Percentiles rank a stretch among this genome's conserved stretches.
These are phyloP conservation scores for Neurospora terricola DNA, from an alignment of 495 filamentous ascomycete species.

Conservation along the genomic window DNA sequence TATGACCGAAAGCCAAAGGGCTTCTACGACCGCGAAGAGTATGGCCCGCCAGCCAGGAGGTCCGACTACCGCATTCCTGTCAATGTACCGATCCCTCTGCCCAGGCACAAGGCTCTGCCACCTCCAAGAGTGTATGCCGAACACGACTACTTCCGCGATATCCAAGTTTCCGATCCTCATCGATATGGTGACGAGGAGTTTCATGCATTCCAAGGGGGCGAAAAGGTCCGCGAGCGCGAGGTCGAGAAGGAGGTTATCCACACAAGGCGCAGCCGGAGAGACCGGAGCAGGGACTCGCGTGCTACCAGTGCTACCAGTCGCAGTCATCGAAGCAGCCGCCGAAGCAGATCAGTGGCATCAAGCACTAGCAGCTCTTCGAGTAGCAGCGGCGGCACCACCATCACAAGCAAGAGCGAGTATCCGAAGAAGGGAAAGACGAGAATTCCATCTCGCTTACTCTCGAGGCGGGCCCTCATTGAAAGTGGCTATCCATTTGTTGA, in stretches of 20 bases:
- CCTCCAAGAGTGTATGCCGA: constrained; percentile 42
- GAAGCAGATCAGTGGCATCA: constrained; percentile 23
- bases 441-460: constrained; percentile 67
- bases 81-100: constrained; percentile 45
- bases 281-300: constrained; percentile 25
- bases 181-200: constrained; percentile 60
- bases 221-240: constrained; percentile 37
- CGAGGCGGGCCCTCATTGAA: constrained; percentile 67
- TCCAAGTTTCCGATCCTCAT: constrained; percentile 57
- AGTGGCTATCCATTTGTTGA: constrained; percentile 79
- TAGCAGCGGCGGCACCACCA: constrained; percentile 30
- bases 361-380: constrained; percentile 38
- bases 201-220: constrained; percentile 28
- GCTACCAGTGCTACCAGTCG: constrained; percentile 19
- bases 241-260: constrained; percentile 39
- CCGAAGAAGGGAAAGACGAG: constrained; percentile 82
- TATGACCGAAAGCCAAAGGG: constrained; percentile 41
- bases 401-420: constrained; percentile 45
- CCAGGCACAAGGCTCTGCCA: constrained; percentile 33
- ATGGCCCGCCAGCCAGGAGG: constrained; percentile 26
- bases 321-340: constrained; percentile 21
- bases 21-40: constrained; percentile 40
- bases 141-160: constrained; percentile 46
- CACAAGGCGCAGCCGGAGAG: constrained; percentile 18
- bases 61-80: constrained; percentile 36